These are phyloP conservation scores for Avena eriantha DNA, from an alignment of 176 grass and related monocot genomes.

Conservation along the genomic window DNA sequence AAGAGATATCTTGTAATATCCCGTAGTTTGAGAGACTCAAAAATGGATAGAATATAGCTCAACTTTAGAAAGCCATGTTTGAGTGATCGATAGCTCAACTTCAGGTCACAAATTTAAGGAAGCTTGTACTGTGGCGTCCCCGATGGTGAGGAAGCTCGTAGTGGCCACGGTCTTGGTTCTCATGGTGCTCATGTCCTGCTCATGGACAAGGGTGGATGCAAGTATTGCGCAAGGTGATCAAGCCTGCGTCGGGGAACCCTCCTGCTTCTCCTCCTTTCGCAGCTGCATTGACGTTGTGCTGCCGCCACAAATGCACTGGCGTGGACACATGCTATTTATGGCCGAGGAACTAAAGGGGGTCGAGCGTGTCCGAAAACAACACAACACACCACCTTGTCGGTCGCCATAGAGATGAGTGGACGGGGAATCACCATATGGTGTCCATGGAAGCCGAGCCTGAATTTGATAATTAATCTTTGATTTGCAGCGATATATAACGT, in stretches of 20 bases:
- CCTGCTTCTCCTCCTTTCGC: slow-evolving; percentile 23
- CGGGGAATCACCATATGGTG: background rate
- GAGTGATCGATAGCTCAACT: too few species aligned
- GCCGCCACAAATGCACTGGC: slow-evolving; percentile 23
- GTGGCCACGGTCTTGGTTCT: slow-evolving; percentile 32
- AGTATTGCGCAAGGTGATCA: slow-evolving; percentile 31
- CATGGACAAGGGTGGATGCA: slow-evolving; percentile 44
- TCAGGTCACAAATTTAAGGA: too few species aligned
- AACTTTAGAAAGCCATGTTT: too few species aligned
- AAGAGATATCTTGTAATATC: too few species aligned
- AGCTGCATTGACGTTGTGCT: slow-evolving; percentile 37
- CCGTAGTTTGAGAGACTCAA: too few species aligned
- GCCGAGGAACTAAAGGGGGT: background rate
- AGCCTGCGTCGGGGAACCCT: slow-evolving; percentile 36
- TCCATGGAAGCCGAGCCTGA: too few species aligned
- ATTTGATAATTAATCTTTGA: too few species aligned
- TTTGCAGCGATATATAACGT: too few species aligned
- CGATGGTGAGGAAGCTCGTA: background rate
- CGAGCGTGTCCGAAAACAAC: background rate
- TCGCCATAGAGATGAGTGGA: background rate
- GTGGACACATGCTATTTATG: background rate
- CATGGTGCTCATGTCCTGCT: background rate
- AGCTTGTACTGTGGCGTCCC: background rate
- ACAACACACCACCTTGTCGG: background rate
- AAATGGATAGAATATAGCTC: too few species aligned